Base-by-base conservation (phyloP, 441 rosid species). In the Erodium texanum region DNA sequence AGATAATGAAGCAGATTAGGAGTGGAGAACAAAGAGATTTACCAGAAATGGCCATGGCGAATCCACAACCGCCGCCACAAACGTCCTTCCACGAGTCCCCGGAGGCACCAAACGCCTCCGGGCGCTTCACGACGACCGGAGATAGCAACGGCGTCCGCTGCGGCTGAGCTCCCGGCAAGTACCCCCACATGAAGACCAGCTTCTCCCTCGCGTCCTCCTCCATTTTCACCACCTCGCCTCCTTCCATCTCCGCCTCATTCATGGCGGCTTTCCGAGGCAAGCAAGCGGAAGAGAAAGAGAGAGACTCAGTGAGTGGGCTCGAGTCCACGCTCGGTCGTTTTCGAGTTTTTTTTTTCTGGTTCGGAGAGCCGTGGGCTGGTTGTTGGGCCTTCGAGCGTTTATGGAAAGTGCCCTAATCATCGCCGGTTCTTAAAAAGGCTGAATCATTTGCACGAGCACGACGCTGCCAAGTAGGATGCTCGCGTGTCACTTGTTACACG, bases 31-130 rank as follows among this genome's bases (percentile, higher is more conserved):
- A 50, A 15, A 15, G 5, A 15, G 7, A 52, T 22, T 8, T 65
- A 92, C 99, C 97, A 70, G 97, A 82, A 76, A 87, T 86, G 69
- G 96, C 98, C 87, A 89, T 84, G 73, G 99, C 98, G 76, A 92
- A 92, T 43, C 99, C 97, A 65, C 99, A 94, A 0, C 98, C 98
- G 1, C 99, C 98, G 22, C 99, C 97, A 45, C 86, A 89, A 0
- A 94, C 98, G 54, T 92, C 96, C 68, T 71, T 83, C 97, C 99
- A 94, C 7, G 70, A 8, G 54, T 38, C 18, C 22, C 64, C 54
- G 23, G 43, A 79, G 71, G 34, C 70, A 66, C 24, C 68, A 6
- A 11, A 84, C 9, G 75, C 61, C 8, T 83, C 54, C 34, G 89
- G 85, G 18, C 82, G 59, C 50, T 77, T 68, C 0, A 87, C 92